Percentiles rank a stretch among this genome's conserved stretches.
Evolutionary conservation across 129 eudicot species (phyloP).

Genomic region (Flaveria ramosissima): DNA sequence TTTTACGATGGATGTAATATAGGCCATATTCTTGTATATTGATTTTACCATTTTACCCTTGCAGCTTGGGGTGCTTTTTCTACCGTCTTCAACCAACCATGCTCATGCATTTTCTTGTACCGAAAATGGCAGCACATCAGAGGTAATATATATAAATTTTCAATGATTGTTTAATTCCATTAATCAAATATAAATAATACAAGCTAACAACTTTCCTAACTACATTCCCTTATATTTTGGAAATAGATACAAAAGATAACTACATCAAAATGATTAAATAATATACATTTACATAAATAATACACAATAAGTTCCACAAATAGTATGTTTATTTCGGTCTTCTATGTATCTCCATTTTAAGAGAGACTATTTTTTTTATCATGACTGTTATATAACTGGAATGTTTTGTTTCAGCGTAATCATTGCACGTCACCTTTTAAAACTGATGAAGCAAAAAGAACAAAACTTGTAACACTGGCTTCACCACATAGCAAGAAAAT

Average conservation of each 20-base stretch:
- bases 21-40: conserved; percentile 14
- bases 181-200: too few species aligned
- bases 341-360: neutral
- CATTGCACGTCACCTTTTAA: conserved; percentile 23
- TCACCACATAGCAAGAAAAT: conserved; percentile 44
- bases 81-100: conserved; percentile 56
- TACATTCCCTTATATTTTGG: too few species aligned
- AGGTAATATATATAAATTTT: too few species aligned
- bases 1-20: neutral
- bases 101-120: conserved; percentile 75
- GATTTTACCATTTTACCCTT: conserved; percentile 18
- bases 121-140: conserved; percentile 37
- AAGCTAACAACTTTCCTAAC: too few species aligned
- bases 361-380: neutral
- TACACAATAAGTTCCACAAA: too few species aligned
- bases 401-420: conserved; percentile 46
- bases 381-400: neutral
- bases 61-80: conserved; percentile 93
- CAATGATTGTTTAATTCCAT: too few species aligned
- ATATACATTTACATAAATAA: too few species aligned
- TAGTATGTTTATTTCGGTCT: conserved; percentile 17
- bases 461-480: conserved; percentile 69
- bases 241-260: too few species aligned
- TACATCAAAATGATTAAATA: too few species aligned
- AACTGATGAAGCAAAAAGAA: conserved; percentile 41